phyloP scores from a whole-genome alignment of 2,329 filamentous ascomycete genomes.

The Aureobasidium sp. region DNA sequence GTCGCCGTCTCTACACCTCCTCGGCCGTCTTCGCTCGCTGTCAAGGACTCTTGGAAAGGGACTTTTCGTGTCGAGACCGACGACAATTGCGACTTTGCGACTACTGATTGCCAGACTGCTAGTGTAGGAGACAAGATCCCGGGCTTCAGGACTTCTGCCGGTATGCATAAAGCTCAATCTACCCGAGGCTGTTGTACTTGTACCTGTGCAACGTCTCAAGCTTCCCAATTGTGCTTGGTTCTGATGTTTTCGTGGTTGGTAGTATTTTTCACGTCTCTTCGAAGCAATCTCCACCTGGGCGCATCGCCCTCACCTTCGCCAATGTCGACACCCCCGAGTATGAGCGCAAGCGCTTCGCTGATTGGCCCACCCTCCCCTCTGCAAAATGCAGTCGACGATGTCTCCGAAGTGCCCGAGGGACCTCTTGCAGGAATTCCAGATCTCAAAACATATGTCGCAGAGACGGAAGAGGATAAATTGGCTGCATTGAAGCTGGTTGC shows the following conservation, averaged over 20 bases:
- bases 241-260: slow-evolving; percentile 18
- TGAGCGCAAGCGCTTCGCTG: slow-evolving; percentile 39
- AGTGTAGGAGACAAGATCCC: slow-evolving; percentile 22
- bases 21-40: slow-evolving; percentile 5
- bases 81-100: slow-evolving; percentile 3
- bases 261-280: slow-evolving; percentile 80
- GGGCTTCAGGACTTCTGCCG: slow-evolving; percentile 31
- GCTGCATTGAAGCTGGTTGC: slow-evolving; percentile 67
- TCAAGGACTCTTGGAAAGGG: slow-evolving; percentile 1
- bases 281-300: slow-evolving; percentile 67
- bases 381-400: slow-evolving; percentile 26
- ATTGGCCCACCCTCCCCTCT: slow-evolving; percentile 41
- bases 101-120: not conserved
- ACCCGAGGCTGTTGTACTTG: slow-evolving; percentile 4
- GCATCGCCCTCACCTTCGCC: slow-evolving; percentile 54
- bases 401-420: slow-evolving; percentile 28
- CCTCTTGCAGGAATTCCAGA: slow-evolving; percentile 53
- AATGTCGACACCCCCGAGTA: slow-evolving; percentile 57
- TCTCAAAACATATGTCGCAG: slow-evolving; percentile 52
- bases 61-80: not conserved
- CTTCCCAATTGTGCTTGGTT: not conserved
- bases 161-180: slow-evolving; percentile 19
- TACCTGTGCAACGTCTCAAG: not conserved
- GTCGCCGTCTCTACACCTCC: not conserved
- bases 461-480: slow-evolving; percentile 52